Base-by-base conservation (phyloP, 2,329 filamentous ascomycete genomes). In the Pezicula carpinea region DNA sequence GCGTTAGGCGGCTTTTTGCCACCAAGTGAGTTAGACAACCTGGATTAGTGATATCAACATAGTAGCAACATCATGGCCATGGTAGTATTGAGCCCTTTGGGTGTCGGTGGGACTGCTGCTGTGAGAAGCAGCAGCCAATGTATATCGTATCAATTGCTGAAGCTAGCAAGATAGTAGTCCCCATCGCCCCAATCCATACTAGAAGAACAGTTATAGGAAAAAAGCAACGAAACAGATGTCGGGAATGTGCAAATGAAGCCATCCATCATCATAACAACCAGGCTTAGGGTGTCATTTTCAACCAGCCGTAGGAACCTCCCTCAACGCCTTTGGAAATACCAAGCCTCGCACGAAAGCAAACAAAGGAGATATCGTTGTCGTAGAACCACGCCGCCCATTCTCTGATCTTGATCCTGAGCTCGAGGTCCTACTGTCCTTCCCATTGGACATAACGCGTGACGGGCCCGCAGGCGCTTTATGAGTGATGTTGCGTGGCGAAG, bases 391-490 rank as follows among this genome's bases (percentile, higher is more conserved):
- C 52, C 50, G 56, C 55, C 54, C 46, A 46, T 48, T 39, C 39
- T 42, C 39, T 29, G 45, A 42, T 43, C 43, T 42, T 26, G 23
- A 26, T 26, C 23, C 23, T 26, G 23, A 26, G 23, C 23, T 26
- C 23, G 23, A 26, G 23, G 6, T 26, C 39, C 47, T 50, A 50
- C 46, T 56, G 41, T 46, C 53, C 43, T 53, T 53, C 50, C 53
- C 51, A 46, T 50, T 65, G 60, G 68, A 60, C 63, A 72, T 69
- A 66, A 31, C 31, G 19, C 41, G 47, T 53, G 54, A 58, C 56
- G 56, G 53, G 51, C 56, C 52, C 47, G 46, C 49, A 52, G 47
- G 43, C 47, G 46, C 50, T 46, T 50, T 49, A 33, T 34, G 34
- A 23, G 49, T 51, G 41, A 31, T 47, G 40, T 46, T 51, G 23